phyloP scores from a whole-genome alignment of 1,139 yeast species.

The Protomyces inouyei region DNA sequence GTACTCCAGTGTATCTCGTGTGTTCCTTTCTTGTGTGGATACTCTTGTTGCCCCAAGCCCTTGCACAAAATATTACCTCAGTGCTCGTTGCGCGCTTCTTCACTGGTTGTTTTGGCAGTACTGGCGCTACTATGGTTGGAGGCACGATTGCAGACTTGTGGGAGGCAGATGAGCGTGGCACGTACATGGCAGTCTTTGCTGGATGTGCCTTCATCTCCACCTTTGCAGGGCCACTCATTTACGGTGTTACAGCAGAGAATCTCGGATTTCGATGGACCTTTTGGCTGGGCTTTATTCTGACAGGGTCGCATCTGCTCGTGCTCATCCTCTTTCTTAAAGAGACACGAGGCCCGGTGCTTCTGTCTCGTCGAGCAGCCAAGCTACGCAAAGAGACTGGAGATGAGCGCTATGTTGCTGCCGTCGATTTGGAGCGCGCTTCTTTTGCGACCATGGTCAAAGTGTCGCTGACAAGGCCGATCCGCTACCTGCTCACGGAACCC shows the following conservation, averaged over 20 bases:
- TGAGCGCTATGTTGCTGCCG: constrained; percentile 9
- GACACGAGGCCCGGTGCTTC: constrained; percentile 51
- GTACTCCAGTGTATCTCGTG: constrained; percentile 59
- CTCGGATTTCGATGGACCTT: constrained; percentile 65
- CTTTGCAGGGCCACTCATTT: constrained; percentile 55
- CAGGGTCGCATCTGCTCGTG: constrained; percentile 49
- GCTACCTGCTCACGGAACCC: constrained; percentile 1
- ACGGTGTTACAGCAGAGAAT: constrained; percentile 56
- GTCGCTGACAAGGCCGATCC: not conserved
- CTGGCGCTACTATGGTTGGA: constrained; percentile 80
- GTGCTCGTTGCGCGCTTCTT: constrained; percentile 52
- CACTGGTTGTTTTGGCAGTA: constrained; percentile 74
- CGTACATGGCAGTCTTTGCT: constrained; percentile 55
- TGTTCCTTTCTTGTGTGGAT: constrained; percentile 50
- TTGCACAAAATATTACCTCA: constrained; percentile 51
- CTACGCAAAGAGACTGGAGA: constrained; percentile 37
- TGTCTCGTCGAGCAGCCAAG: constrained; percentile 58
- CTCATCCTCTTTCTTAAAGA: constrained; percentile 47
- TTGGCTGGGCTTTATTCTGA: constrained; percentile 51
- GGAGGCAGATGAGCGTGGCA: constrained; percentile 58
- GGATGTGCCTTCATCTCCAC: constrained; percentile 61
- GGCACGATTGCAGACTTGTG: constrained; percentile 74
- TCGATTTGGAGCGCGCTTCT: constrained; percentile 5
- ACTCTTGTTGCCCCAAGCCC: constrained; percentile 59
- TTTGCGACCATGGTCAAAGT: not conserved